These are phyloP conservation scores for Botrytis galanthina DNA, from an alignment of 2,329 filamentous ascomycete genomes.

Conservation along the genomic window DNA sequence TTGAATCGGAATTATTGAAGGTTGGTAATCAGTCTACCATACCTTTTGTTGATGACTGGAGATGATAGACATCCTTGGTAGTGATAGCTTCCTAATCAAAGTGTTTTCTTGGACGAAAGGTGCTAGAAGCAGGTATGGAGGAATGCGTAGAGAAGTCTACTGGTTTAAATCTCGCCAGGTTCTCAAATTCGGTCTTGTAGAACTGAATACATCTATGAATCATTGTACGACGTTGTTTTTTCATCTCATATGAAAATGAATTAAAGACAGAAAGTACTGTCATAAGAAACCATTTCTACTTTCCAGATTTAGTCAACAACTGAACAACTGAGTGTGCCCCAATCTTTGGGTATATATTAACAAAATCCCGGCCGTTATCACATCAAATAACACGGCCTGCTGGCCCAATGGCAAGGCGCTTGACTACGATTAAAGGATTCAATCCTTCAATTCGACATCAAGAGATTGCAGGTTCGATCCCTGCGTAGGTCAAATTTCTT, in stretches of 20 bases:
- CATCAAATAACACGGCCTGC: neutral
- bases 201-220: neutral
- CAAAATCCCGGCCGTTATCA: rapidly evolving
- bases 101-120: neutral
- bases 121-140: neutral
- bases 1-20: neutral
- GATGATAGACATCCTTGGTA: neutral
- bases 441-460: constrained; percentile 36
- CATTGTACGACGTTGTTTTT: neutral
- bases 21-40: neutral
- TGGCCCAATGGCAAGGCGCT: constrained; percentile 50
- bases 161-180: neutral
- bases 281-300: neutral
- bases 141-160: neutral
- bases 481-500: constrained; percentile 31
- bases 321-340: neutral
- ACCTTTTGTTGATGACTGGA: neutral
- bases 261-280: neutral
- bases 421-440: constrained; percentile 42
- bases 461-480: constrained; percentile 48
- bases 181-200: neutral
- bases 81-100: neutral
- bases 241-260: neutral
- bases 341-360: neutral
- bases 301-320: neutral